phyloP scores from a whole-genome alignment of 768 basidiomycete genomes.

The Tremella yokohamensis region DNA sequence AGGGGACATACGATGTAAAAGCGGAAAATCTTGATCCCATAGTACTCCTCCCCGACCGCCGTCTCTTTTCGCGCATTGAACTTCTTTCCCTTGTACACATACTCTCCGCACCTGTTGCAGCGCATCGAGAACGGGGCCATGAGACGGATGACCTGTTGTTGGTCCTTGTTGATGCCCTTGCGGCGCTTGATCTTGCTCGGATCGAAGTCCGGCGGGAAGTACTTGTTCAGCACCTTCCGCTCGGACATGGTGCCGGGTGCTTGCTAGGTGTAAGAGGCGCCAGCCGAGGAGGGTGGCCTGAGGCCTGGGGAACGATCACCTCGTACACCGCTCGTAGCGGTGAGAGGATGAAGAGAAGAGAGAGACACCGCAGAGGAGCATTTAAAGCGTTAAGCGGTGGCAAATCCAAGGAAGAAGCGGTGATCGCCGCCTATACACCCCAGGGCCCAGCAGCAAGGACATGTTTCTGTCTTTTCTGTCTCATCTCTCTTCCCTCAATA shows the following conservation, averaged over 20 bases:
- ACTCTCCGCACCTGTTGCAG: constrained; percentile 87
- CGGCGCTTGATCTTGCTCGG: constrained; percentile 90
- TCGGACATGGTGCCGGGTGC: constrained; percentile 49
- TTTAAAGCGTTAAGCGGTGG: too few species aligned
- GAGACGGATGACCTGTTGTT: constrained; percentile 93
- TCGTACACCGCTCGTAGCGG: too few species aligned
- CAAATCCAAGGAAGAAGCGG: too few species aligned
- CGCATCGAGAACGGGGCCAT: constrained; percentile 99
- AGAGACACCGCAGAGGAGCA: too few species aligned
- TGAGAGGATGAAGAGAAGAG: too few species aligned
- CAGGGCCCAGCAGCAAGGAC: too few species aligned
- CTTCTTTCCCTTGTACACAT: constrained; percentile 97
- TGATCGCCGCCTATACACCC: too few species aligned
- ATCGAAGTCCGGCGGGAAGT: constrained; percentile 94
- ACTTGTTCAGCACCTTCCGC: constrained; percentile 72
- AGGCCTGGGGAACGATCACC: too few species aligned
- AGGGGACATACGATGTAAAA: constrained; percentile 49
- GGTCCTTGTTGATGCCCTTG: constrained; percentile 77
- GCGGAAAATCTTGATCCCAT: constrained; percentile 74
- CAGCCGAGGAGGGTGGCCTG: constrained; percentile 1
- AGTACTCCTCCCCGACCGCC: constrained; percentile 93
- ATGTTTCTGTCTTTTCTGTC: too few species aligned
- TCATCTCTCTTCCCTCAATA: too few species aligned
- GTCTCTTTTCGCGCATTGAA: constrained; percentile 99
- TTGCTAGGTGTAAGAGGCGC: not conserved